Evolutionary conservation across 164 flowering plant genomes (phyloP).

Genomic region (Magnolia sinica): DNA sequence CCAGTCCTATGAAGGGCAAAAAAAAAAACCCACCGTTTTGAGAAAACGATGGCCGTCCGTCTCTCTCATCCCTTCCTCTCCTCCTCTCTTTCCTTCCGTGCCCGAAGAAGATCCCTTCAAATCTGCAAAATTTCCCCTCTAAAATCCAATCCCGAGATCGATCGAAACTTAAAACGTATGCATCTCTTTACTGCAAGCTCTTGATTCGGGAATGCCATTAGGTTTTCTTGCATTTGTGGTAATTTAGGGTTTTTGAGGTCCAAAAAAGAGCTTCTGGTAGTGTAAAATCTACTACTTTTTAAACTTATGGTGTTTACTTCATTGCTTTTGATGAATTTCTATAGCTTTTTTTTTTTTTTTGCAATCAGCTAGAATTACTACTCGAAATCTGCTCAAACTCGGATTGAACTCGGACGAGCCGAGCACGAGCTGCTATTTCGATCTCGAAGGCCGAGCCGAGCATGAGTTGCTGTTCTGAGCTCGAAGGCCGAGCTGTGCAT

Average conservation of each 20-base stretch:
- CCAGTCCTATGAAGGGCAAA: neutral
- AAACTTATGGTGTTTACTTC: no score
- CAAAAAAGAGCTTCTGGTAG: neutral
- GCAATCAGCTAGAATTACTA: no score
- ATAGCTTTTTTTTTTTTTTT: no score
- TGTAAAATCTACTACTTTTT: no score
- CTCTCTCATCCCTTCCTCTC: conserved; percentile 2
- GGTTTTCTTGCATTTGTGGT: neutral
- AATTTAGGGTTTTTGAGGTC: neutral
- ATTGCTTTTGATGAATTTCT: no score
- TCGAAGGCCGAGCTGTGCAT: no score
- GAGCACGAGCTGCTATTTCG: no score
- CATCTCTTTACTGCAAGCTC: neutral
- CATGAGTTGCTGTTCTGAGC: no score
- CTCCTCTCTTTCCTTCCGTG: neutral
- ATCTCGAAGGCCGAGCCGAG: no score
- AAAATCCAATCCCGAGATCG: conserved; percentile 1
- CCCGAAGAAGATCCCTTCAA: no score
- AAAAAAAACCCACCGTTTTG: neutral
- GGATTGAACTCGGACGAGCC: no score
- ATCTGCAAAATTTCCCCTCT: neutral
- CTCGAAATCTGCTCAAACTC: no score
- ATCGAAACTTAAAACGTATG: conserved; percentile 12
- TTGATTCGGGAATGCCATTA: neutral
- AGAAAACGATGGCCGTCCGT: conserved; percentile 16